phyloP scores from a whole-genome alignment of 306 rosid genomes.

The Cucurbita moschata region DNA sequence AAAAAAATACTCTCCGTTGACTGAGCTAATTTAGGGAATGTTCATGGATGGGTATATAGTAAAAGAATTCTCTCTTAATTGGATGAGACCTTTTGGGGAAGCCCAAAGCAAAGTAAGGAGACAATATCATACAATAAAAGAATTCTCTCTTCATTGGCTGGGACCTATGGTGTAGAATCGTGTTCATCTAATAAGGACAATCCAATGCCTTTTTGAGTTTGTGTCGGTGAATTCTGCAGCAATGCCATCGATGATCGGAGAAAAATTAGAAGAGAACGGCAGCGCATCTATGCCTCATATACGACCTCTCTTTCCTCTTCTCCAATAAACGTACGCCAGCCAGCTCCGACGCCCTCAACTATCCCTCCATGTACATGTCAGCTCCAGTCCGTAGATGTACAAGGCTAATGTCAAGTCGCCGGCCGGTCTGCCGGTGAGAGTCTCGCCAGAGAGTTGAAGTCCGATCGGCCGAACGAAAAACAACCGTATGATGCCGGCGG shows the following conservation, averaged over 20 bases:
- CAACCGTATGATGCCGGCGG: constrained; percentile 27
- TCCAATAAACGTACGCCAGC: constrained; percentile 21
- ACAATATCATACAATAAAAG: too few relatives aligned
- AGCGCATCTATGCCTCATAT: constrained; percentile 49
- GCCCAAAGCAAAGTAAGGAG: too few relatives aligned
- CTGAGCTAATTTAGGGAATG: too few relatives aligned
- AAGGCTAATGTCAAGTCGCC: constrained; percentile 40
- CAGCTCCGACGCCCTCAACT: constrained; percentile 64
- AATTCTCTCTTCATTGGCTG: too few relatives aligned
- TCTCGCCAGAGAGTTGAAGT: constrained; percentile 38
- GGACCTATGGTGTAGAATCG: too few relatives aligned
- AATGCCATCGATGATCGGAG: constrained; percentile 31
- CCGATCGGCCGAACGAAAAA: constrained; percentile 16
- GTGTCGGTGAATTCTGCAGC: constrained; percentile 13
- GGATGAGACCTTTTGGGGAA: too few relatives aligned
- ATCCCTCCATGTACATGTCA: constrained; percentile 76
- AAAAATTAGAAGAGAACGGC: constrained; percentile 23
- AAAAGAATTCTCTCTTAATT: too few relatives aligned
- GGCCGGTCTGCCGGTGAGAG: constrained; percentile 30
- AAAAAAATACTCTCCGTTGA: too few relatives aligned
- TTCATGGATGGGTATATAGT: too few relatives aligned
- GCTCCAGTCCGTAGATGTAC: constrained; percentile 33
- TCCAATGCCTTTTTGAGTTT: too few relatives aligned
- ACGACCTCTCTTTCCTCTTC: constrained; percentile 52
- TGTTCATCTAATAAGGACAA: too few relatives aligned